Conservation (phyloP, 257 asterid species). For the Perilla frutescens region DNA sequence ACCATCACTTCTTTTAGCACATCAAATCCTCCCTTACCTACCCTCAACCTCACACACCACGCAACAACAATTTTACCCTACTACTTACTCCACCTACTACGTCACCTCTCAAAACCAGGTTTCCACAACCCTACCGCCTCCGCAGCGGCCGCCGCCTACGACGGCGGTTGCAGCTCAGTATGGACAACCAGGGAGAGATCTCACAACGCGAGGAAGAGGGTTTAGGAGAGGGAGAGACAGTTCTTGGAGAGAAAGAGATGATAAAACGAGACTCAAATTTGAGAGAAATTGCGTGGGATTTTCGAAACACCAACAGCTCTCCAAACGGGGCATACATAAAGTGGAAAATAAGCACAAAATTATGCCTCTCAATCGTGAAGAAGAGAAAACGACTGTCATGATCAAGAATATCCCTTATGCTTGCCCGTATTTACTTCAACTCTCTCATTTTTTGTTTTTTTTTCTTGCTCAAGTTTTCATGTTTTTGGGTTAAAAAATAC, state of each 20-base stretch:
- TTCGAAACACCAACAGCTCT: not conserved
- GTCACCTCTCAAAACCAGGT: not conserved
- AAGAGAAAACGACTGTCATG: constrained; percentile 55
- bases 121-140: constrained; percentile 24
- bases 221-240: constrained; percentile 15
- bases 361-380: constrained; percentile 42
- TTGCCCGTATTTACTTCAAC: constrained; percentile 46
- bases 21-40: not conserved
- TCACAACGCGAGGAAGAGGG: constrained; percentile 1
- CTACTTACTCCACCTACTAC: not conserved
- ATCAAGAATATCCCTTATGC: constrained; percentile 67
- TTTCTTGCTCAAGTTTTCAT: not conserved
- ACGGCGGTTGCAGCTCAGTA: not conserved
- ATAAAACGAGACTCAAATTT: no score
- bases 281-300: not conserved
- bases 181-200: not conserved
- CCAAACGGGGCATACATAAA: not conserved
- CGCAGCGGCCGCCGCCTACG: constrained; percentile 4
- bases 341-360: constrained; percentile 23
- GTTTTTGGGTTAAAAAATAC: no score
- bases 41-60: not conserved
- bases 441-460: not conserved
- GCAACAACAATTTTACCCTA: not conserved
- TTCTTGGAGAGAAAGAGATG: not conserved
- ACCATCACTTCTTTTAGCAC: not conserved